Evolutionary conservation across 345 rosid genomes (phyloP), one percentile per base, ranked within the genome.

Genomic region (Brassica napus): DNA sequence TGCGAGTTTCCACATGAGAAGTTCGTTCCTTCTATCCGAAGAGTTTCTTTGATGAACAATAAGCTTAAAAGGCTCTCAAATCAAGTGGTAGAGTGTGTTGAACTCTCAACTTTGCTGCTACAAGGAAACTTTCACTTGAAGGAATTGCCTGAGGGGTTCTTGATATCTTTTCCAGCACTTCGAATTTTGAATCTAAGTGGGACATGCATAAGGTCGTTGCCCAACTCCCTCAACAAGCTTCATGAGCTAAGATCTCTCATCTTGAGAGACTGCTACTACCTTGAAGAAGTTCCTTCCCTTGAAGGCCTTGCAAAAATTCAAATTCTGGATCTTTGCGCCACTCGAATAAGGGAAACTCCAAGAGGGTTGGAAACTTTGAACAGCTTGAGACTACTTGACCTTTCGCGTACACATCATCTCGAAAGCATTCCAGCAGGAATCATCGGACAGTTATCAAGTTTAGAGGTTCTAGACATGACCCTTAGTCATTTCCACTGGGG

Each of bases 391-490:
- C 49, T 69, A 52, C 52, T 86, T 16, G 63, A 82, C 77, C 79
- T 86, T 11, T 86, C 85, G 4, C 79, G 76, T 63, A 86, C 89
- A 26, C 79, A 72, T 62, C 75, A 81, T 74, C 84, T 86, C 34
- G 68, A 63, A 65, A 81, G 68, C 66, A 79, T 86, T 39, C 68
- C 52, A 65, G 74, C 76, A 1, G 87, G 82, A 69, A 49, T 34
- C 44, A 71, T 88, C 62, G 39, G 76, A 9, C 67, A 71, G 24
- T 77, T 88, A 76, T 47, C 69, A 34, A 68, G 69, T 69, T 65
- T 88, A 16, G 87, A 86, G 73, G 73, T 67, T 60, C 72, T 88
- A 37, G 84, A 85, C 82, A 85, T 86, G 88, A 76, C 86, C 2
- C 75, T 61, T 31, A 85, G 88, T 75, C 76, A 71, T 64, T 85